Percentiles rank a stretch among this genome's conserved stretches.
These are phyloP conservation scores for Barbarea vulgaris DNA, from an alignment of 345 rosid species.

Conservation along the genomic window DNA sequence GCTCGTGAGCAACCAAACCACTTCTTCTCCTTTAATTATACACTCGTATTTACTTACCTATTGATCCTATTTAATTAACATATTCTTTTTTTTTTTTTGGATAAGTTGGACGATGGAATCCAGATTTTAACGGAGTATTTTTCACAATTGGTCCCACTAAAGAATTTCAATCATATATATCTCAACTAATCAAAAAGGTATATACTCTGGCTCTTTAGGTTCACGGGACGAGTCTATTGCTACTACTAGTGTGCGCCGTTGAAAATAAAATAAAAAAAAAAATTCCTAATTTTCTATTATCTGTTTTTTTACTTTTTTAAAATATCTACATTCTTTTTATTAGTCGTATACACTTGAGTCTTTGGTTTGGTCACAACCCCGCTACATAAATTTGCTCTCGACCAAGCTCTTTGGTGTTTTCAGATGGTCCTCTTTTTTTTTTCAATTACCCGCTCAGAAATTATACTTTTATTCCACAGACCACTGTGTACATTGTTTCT, in stretches of 20 bases:
- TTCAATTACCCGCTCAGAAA: no score
- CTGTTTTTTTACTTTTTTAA: not conserved
- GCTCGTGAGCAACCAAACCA: constrained; percentile 26
- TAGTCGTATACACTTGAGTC: not conserved
- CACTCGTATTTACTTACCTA: not conserved
- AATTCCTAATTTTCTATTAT: not conserved
- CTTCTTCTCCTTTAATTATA: constrained; percentile 14
- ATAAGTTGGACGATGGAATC: constrained; percentile 19
- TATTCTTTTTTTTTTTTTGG: not conserved
- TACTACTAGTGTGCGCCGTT: not conserved
- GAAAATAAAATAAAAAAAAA: not conserved
- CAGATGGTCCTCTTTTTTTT: no score
- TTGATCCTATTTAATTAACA: not conserved
- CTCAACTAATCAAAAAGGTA: constrained; percentile 9
- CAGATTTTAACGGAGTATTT: not conserved
- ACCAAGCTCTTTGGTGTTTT: no score
- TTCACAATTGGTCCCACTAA: constrained; percentile 17
- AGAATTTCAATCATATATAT: constrained; percentile 6
- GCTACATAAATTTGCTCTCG: no score
- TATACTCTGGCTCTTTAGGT: not conserved
- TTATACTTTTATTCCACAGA: no score
- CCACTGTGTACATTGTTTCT: no score
- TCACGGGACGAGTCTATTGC: constrained; percentile 28
- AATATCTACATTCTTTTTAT: not conserved
- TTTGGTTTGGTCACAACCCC: no score